Base-by-base conservation (phyloP, 257 asterid genomes). In the Ophiorrhiza pumila region DNA sequence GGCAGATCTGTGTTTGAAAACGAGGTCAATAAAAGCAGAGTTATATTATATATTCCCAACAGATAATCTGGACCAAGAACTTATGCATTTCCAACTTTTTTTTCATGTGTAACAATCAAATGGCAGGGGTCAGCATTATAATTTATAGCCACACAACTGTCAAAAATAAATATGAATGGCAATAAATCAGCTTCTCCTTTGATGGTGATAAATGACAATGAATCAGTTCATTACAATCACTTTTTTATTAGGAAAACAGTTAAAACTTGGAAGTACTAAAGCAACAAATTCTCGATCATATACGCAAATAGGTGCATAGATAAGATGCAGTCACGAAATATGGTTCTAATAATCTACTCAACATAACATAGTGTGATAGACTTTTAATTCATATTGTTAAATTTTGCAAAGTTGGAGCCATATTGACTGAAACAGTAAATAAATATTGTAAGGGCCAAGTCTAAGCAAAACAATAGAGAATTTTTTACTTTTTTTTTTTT, bases 11-110 rank as follows among this genome's bases (percentile, higher is more conserved):
- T 58, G 57, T 75, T 50, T 77, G 82, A 76, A 85, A 57, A 45
- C 75, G 39, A 81, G 74, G 85, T 81, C 85, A 83, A 80, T 45
- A 56, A 71, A 71, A 76, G 72, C 62, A 63, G 79, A 68, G 74
- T 80, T 69, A 18, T 71, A 65, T 20, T 18, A 15, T 2, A n/a
- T 47, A 43, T 71, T 64, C 58, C 58, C 11, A 63, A 56, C 65
- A 69, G 58, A 43, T 34, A 22, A 27, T 64, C 47, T 62, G 27
- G 55, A 3, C 22, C 25, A 72, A 57, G 73, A 73, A 71, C 3
- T 47, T 64, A 15, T 27, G 34, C 57, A 17, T 35, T 49, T 65
- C 49, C 37, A 29, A n/a, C 27, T 14, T n/a, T 47, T 18, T 41
- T 49, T 60, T 60, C 56, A 41, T 59, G 60, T 68, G 53, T 18